Percentiles rank a stretch among this genome's conserved stretches.
phyloP scores from a whole-genome alignment of 169 alveolate genomes.

The Babesia bigemina region DNA sequence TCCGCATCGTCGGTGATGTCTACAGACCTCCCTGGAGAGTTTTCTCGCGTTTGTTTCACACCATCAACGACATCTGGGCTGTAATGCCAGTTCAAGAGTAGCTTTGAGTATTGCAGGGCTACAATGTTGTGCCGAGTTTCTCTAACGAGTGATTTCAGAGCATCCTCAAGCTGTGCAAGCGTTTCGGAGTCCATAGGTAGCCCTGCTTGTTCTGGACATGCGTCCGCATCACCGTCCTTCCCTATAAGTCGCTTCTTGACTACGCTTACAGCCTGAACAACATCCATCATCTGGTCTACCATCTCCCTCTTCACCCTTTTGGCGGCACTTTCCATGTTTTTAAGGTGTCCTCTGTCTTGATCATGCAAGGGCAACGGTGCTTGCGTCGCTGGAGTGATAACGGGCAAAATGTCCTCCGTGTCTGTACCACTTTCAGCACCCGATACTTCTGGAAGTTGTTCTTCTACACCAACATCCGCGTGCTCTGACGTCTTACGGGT shows the following conservation, averaged over 20 bases:
- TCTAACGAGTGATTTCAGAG: background rate
- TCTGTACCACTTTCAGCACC: background rate
- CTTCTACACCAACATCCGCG: background rate
- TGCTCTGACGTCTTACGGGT: background rate
- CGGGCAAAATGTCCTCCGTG: background rate
- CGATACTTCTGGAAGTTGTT: background rate
- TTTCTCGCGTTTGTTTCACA: background rate
- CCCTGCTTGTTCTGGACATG: background rate
- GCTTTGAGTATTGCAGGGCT: constrained; percentile 18
- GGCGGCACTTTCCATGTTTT: background rate
- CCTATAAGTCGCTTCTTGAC: background rate
- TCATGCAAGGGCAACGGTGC: constrained; percentile 10
- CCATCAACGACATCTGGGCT: background rate
- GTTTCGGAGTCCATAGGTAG: background rate
- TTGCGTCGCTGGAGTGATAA: background rate
- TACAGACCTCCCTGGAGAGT: background rate
- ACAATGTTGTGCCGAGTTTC: constrained; percentile 10
- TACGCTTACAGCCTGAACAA: background rate
- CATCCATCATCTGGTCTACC: constrained; percentile 20
- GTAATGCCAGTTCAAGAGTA: constrained; percentile 14
- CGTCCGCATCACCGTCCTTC: background rate
- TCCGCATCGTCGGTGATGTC: background rate
- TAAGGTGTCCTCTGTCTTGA: background rate
- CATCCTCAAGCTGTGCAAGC: background rate
- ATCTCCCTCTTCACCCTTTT: background rate